phyloP scores from a whole-genome alignment of 495 filamentous ascomycete genomes.

The Xylaria nigripes region DNA sequence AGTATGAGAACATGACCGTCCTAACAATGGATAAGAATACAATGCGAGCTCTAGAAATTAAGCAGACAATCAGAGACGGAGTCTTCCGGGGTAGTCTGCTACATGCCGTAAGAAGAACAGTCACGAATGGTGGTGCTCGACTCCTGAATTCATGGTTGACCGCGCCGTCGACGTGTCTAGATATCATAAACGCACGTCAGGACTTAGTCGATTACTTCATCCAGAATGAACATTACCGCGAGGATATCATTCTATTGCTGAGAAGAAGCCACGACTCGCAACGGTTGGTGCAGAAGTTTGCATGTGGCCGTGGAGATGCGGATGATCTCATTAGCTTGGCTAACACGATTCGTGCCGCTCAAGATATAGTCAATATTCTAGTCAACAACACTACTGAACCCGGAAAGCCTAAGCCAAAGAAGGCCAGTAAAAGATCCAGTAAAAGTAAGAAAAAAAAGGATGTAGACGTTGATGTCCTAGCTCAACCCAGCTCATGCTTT shows the following conservation, averaged over 20 bases:
- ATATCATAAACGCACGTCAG: constrained; percentile 69
- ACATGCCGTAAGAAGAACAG: constrained; percentile 78
- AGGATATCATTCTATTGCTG: constrained; percentile 58
- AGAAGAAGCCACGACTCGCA: constrained; percentile 76
- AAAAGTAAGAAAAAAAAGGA: neutral
- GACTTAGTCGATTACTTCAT: constrained; percentile 74
- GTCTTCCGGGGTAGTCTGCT: constrained; percentile 71
- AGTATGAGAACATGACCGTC: constrained; percentile 60
- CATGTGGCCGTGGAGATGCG: constrained; percentile 83
- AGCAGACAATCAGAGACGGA: constrained; percentile 71
- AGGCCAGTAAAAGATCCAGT: neutral
- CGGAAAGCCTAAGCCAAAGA: neutral
- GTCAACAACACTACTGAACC: neutral
- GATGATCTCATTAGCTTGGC: constrained; percentile 83
- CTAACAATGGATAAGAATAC: constrained; percentile 91
- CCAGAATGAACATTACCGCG: constrained; percentile 51
- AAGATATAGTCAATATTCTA: constrained; percentile 49
- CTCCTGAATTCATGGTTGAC: constrained; percentile 76
- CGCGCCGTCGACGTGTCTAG: constrained; percentile 75
- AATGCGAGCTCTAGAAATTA: constrained; percentile 81
- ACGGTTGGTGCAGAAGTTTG: constrained; percentile 86
- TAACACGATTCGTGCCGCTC: constrained; percentile 70
- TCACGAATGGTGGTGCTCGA: constrained; percentile 82
- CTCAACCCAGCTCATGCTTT: constrained; percentile 32
- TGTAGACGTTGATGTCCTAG: neutral